Evolutionary conservation across 176 grass and related monocot species (phyloP), one percentile per base, ranked within the genome.

Genomic region (Metroxylon sagu): DNA sequence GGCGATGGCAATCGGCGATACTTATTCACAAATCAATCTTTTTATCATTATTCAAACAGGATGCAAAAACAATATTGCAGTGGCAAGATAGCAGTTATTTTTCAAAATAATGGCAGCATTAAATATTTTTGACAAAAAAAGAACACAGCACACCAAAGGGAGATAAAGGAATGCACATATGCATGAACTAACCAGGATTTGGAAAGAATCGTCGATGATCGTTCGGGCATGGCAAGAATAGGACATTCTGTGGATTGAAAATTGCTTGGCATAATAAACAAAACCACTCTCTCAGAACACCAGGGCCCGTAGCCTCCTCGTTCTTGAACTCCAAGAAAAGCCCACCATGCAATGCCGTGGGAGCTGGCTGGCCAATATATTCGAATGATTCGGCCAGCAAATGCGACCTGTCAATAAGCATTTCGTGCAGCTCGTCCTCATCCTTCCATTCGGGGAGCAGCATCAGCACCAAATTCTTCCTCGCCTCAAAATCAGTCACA

Each of bases 311-410:
- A 28, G 94, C 94, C 67, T 98, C 94, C 79, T 98, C 94, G 56
- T 89, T 89, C 86, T 98, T 98, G 74, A 98, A 98, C 79, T 98
- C 94, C 87, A 98, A 89, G 71, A 98, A 98, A 16, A 98, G 64
- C 19, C 88, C 94, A 52, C 85, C 75, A 14, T 49, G 94, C 72
- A 98, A 74, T 53, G 86, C 79, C 59, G 3, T 71, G 29, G 82
- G 43, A 26, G 55, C 76, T 17, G 82, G 85, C 48, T 72, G 82
- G 6, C 70, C 70, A 4, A 98, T 89, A 70, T 98, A 98, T 55
- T 83, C 85, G 49, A 93, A 98, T 6, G 87, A 93, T 15, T 98
- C 94, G 28, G 80, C 74, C 71, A 98, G 64, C 52, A 98, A 61
- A 56, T 85, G 88, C 0, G 71, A 80, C 10, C 94, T 69, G 56